Conservation (phyloP, 345 rosid species). For the Gossypium longicalyx region DNA sequence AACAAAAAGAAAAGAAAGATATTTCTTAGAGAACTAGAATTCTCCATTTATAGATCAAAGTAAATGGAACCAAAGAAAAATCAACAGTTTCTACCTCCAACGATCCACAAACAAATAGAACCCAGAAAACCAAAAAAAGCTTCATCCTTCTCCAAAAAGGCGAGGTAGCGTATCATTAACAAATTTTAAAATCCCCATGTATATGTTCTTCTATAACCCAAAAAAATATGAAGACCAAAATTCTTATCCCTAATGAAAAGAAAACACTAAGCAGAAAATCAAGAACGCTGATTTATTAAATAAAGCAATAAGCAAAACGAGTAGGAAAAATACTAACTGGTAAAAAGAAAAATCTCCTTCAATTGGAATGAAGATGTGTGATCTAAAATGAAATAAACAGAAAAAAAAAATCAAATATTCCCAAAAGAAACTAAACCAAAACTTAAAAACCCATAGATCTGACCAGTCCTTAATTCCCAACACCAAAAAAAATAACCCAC, state of each 20-base stretch:
- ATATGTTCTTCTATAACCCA: background rate
- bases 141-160: background rate
- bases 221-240: background rate
- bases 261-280: background rate
- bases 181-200: background rate
- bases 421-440: slow-evolving; percentile 5
- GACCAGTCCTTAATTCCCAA: background rate
- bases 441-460: slow-evolving; percentile 5
- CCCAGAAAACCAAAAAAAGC: background rate
- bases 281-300: background rate
- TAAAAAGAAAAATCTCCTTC: background rate
- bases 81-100: background rate
- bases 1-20: background rate
- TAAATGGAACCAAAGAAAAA: background rate
- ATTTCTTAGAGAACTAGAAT: background rate
- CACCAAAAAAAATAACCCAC: background rate
- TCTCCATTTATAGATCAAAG: background rate
- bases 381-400: background rate
- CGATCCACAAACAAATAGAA: background rate
- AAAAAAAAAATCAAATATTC: background rate
- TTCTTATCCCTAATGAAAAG: background rate
- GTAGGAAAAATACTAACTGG: background rate
- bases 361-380: background rate
- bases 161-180: background rate
- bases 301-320: background rate